Base-by-base conservation (phyloP, 345 rosid species). In the Gossypium sturtianum region DNA sequence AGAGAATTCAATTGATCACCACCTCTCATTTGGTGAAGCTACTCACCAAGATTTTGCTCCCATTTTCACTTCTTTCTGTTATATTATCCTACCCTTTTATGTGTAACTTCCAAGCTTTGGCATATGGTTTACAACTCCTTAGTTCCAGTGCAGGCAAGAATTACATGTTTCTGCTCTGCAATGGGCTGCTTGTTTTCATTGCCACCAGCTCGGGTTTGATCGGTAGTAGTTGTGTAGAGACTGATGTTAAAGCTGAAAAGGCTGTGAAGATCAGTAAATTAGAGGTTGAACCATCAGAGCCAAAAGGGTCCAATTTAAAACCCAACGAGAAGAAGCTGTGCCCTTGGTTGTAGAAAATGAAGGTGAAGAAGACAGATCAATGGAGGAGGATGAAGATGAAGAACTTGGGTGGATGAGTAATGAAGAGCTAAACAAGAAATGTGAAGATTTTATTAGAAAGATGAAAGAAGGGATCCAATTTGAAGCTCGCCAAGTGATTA, bases 351-450 rank as follows among this genome's bases (percentile, higher is more conserved):
- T 61, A 25, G 61, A 20, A 44, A 83, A 23, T 19, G 74, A 72
- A 12, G 84, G 19, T 19, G 74, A 72, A 9, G 84, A 71, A 71
- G 51, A 77, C 16, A 76, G 66, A 56, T 44, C 44, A 34, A 7
- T 63, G 17, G 58, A 63, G 34, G 58, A 67, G 10, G 80, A 71
- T 8, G 83, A 71, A 67, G 74, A 74, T 29, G 77, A 41, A 59
- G 68, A 49, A 66, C 25, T 47, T 56, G 80, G 62, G 56, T 73
- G 66, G 63, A 66, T 86, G 29, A 89, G 88, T 76, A 27, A 53
- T 1, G 97, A 92, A 54, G 97, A 89, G 45, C 79, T 89, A 44
- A 84, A 93, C 82, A 81, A 82, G 86, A 89, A 81, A 81, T 91
- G 89, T 59, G 98, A 91, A 0, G 87, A 89, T 1, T 93, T 91